These are phyloP conservation scores for Inonotus hispidus DNA, from an alignment of 1,284 basidiomycete genomes.

Conservation along the genomic window DNA sequence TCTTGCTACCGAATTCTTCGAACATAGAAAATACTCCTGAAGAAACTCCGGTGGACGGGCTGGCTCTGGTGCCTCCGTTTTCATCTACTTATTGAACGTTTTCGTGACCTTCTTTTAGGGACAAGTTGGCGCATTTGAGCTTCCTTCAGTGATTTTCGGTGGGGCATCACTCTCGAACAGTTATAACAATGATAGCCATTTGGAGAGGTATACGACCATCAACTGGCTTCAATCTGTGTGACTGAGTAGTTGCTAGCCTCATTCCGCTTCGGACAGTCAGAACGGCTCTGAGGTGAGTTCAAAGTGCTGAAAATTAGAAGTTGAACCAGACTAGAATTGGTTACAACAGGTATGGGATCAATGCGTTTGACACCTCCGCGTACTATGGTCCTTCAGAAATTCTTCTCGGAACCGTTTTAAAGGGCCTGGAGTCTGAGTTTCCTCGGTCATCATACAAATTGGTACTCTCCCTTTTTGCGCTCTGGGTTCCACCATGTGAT, in stretches of 20 bases:
- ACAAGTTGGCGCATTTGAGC: constrained; percentile 29
- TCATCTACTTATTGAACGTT: neutral
- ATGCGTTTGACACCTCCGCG: constrained; percentile 84
- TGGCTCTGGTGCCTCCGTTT: constrained; percentile 28
- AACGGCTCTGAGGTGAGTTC: constrained; percentile 66
- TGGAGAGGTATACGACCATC: constrained; percentile 9
- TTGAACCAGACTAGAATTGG: neutral
- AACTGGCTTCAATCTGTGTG: constrained; percentile 20
- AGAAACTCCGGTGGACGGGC: constrained; percentile 45
- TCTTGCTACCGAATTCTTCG: constrained; percentile 34
- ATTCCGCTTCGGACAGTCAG: constrained; percentile 69
- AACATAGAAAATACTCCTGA: constrained; percentile 43
- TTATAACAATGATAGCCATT: constrained; percentile 56
- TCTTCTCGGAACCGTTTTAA: constrained; percentile 74
- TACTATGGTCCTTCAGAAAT: constrained; percentile 92
- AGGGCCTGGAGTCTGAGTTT: constrained; percentile 61
- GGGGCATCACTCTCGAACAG: constrained; percentile 69
- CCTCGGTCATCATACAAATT: constrained; percentile 78
- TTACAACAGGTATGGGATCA: constrained; percentile 73
- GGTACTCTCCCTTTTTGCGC: constrained; percentile 32
- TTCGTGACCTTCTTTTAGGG: constrained; percentile 11
- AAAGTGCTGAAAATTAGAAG: neutral
- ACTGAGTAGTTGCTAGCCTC: constrained; percentile 39
- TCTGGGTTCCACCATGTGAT: neutral
- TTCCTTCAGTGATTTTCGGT: constrained; percentile 59